Base-by-base conservation (phyloP, 495 filamentous ascomycete genomes). In the Ramalina peruviana region DNA sequence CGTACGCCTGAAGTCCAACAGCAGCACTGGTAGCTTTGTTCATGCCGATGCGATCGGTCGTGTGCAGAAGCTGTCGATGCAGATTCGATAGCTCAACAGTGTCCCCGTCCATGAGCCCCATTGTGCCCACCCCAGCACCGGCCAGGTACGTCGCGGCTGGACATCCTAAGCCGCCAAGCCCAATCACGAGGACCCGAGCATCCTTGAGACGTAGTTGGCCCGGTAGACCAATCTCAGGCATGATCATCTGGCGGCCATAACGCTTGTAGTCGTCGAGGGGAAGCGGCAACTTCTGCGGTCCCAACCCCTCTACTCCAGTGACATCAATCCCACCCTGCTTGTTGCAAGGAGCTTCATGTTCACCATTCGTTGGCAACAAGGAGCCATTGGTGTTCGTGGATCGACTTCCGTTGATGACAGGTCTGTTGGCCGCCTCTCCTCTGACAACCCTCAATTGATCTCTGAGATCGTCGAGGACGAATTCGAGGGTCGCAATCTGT, bases 221-320 rank as follows among this genome's bases (percentile, higher is more conserved):
- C 62, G 79, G 70, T 23, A 94, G 71, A 3, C 89, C 90, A 51
- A 98, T 72, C 50, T 85, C 78, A 0, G 88, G 82, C 36, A 98
- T 74, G 40, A 96, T 90, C 70, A 98, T 83, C 65, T 98, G 92
- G 38, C 92, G 73, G 4, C 87, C 88, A 69, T 98, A 98, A 45
- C 88, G 76, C 54, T 71, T 73, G 58, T 94, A 90, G 60, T 93
- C 87, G 27, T 82, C 74, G 9, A 11, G 12, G 4, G 23, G 17
- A 15, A 54, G 21, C 3, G 33, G 10, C 36, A 16, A 3, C 1
- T 7, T 11, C 30, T 33, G 40, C 17, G 5, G 6, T 42, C 7
- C 21, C 3, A 15, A 10, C 7, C 7, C 16, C 4, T 41, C 3
- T 10, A 1, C 10, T 30, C 10, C 1, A 0, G 10, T 30, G 27